Evolutionary conservation across 352 stramenopile species (phyloP).

Genomic region (Phytophthora fragariae): DNA sequence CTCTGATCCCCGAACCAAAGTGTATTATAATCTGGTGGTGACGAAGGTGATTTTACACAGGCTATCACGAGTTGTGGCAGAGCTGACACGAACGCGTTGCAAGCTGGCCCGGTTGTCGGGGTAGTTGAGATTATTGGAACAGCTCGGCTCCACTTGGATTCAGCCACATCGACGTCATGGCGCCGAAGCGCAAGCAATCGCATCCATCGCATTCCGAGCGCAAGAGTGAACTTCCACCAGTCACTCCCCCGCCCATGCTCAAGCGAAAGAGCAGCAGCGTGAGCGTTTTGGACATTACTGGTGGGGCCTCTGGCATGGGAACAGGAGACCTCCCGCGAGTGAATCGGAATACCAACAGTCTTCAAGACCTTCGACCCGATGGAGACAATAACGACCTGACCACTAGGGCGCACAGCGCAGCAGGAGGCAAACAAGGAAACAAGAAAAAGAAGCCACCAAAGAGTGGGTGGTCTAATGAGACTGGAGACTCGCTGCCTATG

Average conservation of each 20-base stretch:
- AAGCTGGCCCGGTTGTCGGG: constrained; percentile 2
- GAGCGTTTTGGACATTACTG: constrained; percentile 48
- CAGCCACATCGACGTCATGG: constrained; percentile 17
- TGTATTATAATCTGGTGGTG: constrained; percentile 13
- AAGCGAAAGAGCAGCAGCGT: constrained; percentile 70
- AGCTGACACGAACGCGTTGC: constrained; percentile 18
- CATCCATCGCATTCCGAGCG: neutral
- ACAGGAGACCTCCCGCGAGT: constrained; percentile 41
- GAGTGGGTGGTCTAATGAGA: constrained; percentile 25
- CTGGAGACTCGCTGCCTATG: constrained; percentile 24
- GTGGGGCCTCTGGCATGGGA: neutral
- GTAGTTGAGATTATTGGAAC: constrained; percentile 13
- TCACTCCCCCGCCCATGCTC: constrained; percentile 32
- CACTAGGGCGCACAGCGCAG: constrained; percentile 18
- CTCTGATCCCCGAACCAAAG: constrained; percentile 33
- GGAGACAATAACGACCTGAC: constrained; percentile 12
- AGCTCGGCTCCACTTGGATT: constrained; percentile 12
- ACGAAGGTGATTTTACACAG: constrained; percentile 1
- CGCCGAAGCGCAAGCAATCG: constrained; percentile 17
- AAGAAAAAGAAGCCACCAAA: constrained; percentile 37
- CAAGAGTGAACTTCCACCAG: constrained; percentile 25
- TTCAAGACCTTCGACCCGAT: constrained; percentile 44
- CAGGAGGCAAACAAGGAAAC: constrained; percentile 4
- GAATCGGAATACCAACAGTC: constrained; percentile 57
- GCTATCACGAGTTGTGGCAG: constrained; percentile 16